A percentile compares a stretch with the other conserved stretches of the same genome.
Conservation (phyloP, 2,329 filamentous ascomycete species). For the Fusarium secorum region DNA sequence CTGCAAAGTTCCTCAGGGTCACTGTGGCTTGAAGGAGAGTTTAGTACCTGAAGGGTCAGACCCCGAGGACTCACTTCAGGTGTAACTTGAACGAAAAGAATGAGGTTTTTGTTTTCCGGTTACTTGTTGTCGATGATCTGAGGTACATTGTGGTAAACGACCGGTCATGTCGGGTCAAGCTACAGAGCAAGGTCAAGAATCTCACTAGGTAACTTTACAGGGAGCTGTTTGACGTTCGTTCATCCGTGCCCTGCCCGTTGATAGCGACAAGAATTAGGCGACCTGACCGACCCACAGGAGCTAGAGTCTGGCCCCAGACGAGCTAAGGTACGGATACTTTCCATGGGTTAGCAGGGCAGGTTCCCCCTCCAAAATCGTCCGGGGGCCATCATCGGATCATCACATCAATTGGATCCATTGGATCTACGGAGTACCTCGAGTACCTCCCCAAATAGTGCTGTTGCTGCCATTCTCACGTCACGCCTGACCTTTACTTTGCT, state of each 20-base stretch:
- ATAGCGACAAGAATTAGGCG: neutral
- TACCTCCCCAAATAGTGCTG: neutral
- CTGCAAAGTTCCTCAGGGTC: constrained; percentile 16
- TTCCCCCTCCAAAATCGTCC: constrained; percentile 30
- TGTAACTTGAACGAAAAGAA: neutral
- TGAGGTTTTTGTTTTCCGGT: neutral
- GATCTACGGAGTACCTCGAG: neutral
- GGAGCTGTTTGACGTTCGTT: constrained; percentile 22
- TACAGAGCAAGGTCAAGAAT: neutral
- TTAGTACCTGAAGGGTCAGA: constrained; percentile 26
- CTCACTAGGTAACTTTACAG: constrained; percentile 17
- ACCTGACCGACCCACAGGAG: constrained; percentile 32
- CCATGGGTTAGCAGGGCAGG: constrained; percentile 20
- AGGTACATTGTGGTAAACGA: neutral
- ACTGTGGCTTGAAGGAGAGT: constrained; percentile 33
- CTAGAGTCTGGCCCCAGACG: constrained; percentile 6
- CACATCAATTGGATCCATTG: constrained; percentile 26
- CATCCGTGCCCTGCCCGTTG: constrained; percentile 18
- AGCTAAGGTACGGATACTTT: constrained; percentile 6
- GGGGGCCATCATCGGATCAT: constrained; percentile 37
- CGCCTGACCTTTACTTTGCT: constrained; percentile 11
- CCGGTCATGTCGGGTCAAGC: constrained; percentile 2
- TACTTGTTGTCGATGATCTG: neutral
- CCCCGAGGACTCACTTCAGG: neutral
- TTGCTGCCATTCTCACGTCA: constrained; percentile 19